Base-by-base conservation (phyloP, 345 rosid genomes). In the Nephelium lappaceum region DNA sequence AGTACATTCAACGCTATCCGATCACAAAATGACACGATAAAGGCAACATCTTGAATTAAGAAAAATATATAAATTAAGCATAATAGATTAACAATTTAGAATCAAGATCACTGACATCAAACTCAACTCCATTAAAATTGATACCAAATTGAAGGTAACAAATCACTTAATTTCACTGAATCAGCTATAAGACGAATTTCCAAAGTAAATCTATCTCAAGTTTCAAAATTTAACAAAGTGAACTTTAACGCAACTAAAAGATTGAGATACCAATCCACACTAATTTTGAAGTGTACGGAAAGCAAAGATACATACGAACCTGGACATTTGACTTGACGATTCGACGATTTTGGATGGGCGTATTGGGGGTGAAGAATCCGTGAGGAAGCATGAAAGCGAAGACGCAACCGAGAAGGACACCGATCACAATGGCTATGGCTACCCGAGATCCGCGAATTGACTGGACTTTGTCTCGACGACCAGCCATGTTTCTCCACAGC, bases 391-490 rank as follows among this genome's bases (percentile, higher is more conserved):
- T 5, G 76, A 93, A 38, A 38, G 97, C 91, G 72, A 88, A 86
- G 72, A 90, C 78, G 84, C 97, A 93, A 1, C 98, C 97, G 19
- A 90, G 78, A 61, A 89, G 71, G 25, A 94, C 79, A 67, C 98
- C 99, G 78, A 95, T 76, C 42, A 83, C 66, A 81, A 93, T 85
- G 80, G 97, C 95, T 65, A 88, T 55, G 55, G 84, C 92, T 73
- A 95, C 88, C 83, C 97, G 89, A 80, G 97, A 94, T 89, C 89
- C 88, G 42, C 91, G 93, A 73, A 84, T 74, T 23, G 90, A 69
- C 67, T 83, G 93, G 61, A 77, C 88, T 79, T 93, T 95, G 45
- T 91, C 97, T 83, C 91, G 88, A 74, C 97, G 98, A 80, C 76
- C 86, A 84, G 88, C 95, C 97, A 92, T 45, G 5, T 89, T 80